These are phyloP conservation scores for Pseudogymnoascus destructans DNA, from an alignment of 2,329 filamentous ascomycete species.

Conservation along the genomic window DNA sequence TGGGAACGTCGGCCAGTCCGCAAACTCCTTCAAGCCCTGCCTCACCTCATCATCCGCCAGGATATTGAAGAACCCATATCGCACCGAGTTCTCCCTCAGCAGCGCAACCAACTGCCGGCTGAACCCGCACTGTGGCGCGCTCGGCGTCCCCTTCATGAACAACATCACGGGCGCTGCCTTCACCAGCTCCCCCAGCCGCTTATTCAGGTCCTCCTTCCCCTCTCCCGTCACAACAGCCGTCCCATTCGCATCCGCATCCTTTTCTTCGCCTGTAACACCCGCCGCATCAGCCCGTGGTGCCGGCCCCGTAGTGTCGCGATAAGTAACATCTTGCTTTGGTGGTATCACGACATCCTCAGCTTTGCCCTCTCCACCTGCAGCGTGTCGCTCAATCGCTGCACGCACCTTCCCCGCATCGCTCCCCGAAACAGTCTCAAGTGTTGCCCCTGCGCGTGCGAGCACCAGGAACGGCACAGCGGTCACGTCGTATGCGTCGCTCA, in stretches of 20 bases:
- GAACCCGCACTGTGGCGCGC: slow-evolving; percentile 80
- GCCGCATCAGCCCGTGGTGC: slow-evolving; percentile 22
- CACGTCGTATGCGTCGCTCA: slow-evolving; percentile 87
- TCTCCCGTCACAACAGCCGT: slow-evolving; percentile 25
- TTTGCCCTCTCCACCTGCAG: slow-evolving; percentile 26
- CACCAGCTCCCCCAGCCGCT: slow-evolving; percentile 69
- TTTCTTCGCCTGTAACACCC: slow-evolving; percentile 10
- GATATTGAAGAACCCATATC: slow-evolving; percentile 99
- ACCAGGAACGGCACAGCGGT: slow-evolving; percentile 89
- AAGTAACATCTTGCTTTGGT: slow-evolving; percentile 10
- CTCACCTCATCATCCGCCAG: slow-evolving; percentile 93
- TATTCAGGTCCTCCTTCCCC: slow-evolving; percentile 72
- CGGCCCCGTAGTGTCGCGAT: background rate
- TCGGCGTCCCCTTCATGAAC: slow-evolving; percentile 96
- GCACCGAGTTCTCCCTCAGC: slow-evolving; percentile 76
- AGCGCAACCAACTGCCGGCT: slow-evolving; percentile 79
- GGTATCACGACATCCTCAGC: slow-evolving; percentile 21
- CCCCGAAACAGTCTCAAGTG: slow-evolving; percentile 77
- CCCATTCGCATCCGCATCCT: background rate
- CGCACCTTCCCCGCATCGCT: slow-evolving; percentile 80
- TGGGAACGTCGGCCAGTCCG: slow-evolving; percentile 97
- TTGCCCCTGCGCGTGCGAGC: slow-evolving; percentile 59
- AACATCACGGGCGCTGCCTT: slow-evolving; percentile 96
- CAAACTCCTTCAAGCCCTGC: slow-evolving; percentile 90
- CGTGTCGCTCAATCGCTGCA: slow-evolving; percentile 72